Percentiles rank a stretch among this genome's conserved stretches.
Evolutionary conservation across 768 basidiomycete genomes (phyloP).

Genomic region (Inosperma sp.): DNA sequence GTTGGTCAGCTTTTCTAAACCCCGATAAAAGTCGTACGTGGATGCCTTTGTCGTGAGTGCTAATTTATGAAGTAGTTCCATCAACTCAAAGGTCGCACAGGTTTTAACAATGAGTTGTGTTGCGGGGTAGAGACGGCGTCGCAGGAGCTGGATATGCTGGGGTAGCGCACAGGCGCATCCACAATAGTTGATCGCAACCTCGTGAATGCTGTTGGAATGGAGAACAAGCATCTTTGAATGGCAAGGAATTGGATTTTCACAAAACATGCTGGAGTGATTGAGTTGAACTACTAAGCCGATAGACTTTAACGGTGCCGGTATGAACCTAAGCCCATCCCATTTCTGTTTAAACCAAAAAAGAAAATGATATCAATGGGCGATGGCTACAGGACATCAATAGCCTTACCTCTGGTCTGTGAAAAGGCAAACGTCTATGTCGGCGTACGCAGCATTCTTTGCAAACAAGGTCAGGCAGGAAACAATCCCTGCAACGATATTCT

Average conservation of each 20-base stretch:
- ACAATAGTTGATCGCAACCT: constrained; percentile 2
- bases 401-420: constrained; percentile 10
- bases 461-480: constrained; percentile 11
- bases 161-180: not conserved
- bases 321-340: constrained; percentile 2
- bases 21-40: not conserved
- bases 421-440: constrained; percentile 3
- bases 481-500: constrained; percentile 6
- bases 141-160: too few species aligned
- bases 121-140: not conserved
- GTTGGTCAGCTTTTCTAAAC: too few species aligned
- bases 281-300: constrained; percentile 1
- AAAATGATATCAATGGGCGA: too few species aligned
- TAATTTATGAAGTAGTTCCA: not conserved
- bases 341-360: too few species aligned
- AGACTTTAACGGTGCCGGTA: not conserved
- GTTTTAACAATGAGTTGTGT: not conserved
- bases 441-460: constrained; percentile 9
- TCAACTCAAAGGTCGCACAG: too few species aligned
- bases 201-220: constrained; percentile 3
- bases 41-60: not conserved
- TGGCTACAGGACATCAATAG: too few species aligned
- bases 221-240: not conserved
- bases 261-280: not conserved
- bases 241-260: too few species aligned